Evolutionary conservation across 371 early-diverging fungal genomes (phyloP), one percentile per base, ranked within the genome.

Genomic region (Rhizopus delemar): DNA sequence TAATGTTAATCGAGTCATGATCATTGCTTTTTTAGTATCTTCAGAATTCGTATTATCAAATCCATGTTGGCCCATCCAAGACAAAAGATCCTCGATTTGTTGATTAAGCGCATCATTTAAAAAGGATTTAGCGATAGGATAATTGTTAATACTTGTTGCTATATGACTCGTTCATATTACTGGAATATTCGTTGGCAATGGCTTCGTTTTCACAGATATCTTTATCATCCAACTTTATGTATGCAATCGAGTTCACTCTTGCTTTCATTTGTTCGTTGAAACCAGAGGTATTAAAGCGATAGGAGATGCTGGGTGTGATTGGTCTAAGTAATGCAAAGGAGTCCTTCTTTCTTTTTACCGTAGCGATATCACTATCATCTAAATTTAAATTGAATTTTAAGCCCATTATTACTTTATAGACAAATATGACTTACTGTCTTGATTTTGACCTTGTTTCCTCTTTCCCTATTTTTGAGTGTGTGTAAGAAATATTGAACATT

Each of bases 91-190:
- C 45, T 45, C 45, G 45, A 45, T 2, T 45, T 45, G 45, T 45
- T 45, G 45, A 45, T 45, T 45, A 45, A 45, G 45, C 45, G 45
- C 45, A 4, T 45, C 45, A 45, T 45, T 45, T 45, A 45, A 45
- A 45, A 45, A 45, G 45, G 45, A 45, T 45, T 45, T 45, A 45
- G 45, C 45, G 4, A 45, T n/a, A 45, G 45, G n/a, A 45, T 45
- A 45, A 45, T 45, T 45, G 45, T 45, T 45, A n/a, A 45, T 45
- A 45, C 45, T 45, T 45, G 45, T 3, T 45, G 45, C 45, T 45
- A 45, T 45, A 45, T 45, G 45, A 45, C 45, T 45, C 45, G 45
- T 45, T 4, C 45, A 45, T 45, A 45, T 1, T 45, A 45, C 45
- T 2, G 45, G 45, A 2, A 45, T 45, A 45, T 45, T 45, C 45